These are phyloP conservation scores for Thelephora aurantiotincta DNA, from an alignment of 768 basidiomycete species.

Conservation along the genomic window DNA sequence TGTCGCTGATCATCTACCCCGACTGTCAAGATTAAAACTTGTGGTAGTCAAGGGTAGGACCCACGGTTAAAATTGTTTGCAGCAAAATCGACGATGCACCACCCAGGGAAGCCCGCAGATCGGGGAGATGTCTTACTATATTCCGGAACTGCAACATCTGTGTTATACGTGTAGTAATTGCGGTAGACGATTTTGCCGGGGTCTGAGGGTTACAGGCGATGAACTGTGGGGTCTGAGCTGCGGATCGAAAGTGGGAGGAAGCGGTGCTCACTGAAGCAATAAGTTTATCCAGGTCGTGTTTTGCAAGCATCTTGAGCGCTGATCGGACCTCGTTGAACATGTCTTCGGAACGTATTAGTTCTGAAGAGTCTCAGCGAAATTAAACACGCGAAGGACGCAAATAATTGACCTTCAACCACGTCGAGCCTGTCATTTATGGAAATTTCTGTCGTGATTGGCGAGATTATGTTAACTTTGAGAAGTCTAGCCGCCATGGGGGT, in stretches of 20 bases:
- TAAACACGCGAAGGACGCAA: neutral
- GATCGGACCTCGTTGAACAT: conserved; percentile 52
- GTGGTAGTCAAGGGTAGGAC: conserved; percentile 3
- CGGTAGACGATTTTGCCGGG: conserved; percentile 47
- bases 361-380: conserved; percentile 22
- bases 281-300: conserved; percentile 81
- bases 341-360: conserved; percentile 67
- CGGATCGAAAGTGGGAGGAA: neutral
- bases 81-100: conserved; percentile 48
- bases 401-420: conserved; percentile 56
- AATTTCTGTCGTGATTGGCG: conserved; percentile 62
- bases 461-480: conserved; percentile 65
- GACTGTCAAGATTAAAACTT: neutral
- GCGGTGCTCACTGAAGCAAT: conserved; percentile 41
- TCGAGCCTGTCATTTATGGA: conserved; percentile 75
- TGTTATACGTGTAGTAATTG: conserved; percentile 32
- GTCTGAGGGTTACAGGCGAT: conserved; percentile 44
- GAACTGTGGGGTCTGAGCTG: conserved; percentile 30
- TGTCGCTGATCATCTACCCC: conserved; percentile 59
- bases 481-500: conserved; percentile 86
- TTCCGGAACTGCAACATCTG: conserved; percentile 73
- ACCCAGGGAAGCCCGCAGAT: conserved; percentile 45
- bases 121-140: conserved; percentile 52
- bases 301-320: conserved; percentile 57
- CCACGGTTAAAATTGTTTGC: conserved; percentile 44